Conservation (phyloP, 306 rosid species). For the Begonia peltatifolia region DNA sequence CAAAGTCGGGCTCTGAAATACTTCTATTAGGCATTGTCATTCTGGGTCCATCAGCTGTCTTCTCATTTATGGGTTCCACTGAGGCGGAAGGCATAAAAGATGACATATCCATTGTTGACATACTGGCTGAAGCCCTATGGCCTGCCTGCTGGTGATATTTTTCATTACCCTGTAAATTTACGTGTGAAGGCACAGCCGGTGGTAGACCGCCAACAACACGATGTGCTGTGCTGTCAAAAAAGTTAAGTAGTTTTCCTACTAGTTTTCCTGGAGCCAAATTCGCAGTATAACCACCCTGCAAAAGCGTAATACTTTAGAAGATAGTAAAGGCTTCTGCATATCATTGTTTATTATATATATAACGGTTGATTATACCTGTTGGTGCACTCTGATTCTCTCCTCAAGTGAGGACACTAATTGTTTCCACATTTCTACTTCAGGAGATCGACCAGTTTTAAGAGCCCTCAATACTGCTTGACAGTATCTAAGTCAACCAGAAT, state of each 20-base stretch:
- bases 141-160: slow-evolving; percentile 32
- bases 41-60: slow-evolving; percentile 45
- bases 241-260: slow-evolving; percentile 69
- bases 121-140: slow-evolving; percentile 55
- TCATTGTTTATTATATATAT: no score
- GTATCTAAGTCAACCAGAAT: slow-evolving; percentile 32
- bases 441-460: slow-evolving; percentile 74
- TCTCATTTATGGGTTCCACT: slow-evolving; percentile 19
- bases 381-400: slow-evolving; percentile 80
- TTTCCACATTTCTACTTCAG: slow-evolving; percentile 84
- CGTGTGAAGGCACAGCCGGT: slow-evolving; percentile 75
- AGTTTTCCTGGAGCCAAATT: slow-evolving; percentile 67
- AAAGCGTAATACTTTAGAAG: no score
- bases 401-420: slow-evolving; percentile 67
- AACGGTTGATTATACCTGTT: slow-evolving; percentile 38
- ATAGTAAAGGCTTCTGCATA: no score
- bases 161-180: slow-evolving; percentile 33
- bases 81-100: slow-evolving; percentile 79
- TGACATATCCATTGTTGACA: slow-evolving; percentile 80
- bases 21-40: slow-evolving; percentile 62
- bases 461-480: slow-evolving; percentile 76
- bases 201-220: slow-evolving; percentile 90
- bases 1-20: slow-evolving; percentile 88
- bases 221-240: slow-evolving; percentile 84
- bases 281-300: slow-evolving; percentile 77